Percentiles rank a stretch among this genome's conserved stretches.
Conservation (phyloP, 768 basidiomycete genomes). For the Phylloporus scabripes region DNA sequence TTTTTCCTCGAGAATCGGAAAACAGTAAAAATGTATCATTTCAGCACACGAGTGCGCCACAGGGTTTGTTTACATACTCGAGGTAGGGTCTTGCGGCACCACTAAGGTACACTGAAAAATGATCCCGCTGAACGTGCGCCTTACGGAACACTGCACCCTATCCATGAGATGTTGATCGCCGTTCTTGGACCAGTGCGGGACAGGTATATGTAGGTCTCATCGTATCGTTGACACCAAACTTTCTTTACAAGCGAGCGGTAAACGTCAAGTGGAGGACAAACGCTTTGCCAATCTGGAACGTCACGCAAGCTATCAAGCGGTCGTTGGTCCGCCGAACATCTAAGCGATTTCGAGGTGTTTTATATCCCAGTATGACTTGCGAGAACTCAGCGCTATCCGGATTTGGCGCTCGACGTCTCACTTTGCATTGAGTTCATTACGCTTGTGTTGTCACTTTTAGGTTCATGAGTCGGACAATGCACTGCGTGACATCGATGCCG, state of each 20-base stretch:
- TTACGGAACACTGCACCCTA: constrained; percentile 15
- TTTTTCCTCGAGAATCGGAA: constrained; percentile 7
- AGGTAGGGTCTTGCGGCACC: constrained; percentile 6
- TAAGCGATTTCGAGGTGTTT: neutral
- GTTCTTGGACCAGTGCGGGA: constrained; percentile 1
- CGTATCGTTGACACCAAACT: neutral
- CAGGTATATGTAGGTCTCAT: neutral
- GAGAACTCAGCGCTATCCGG: neutral
- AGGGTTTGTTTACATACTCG: constrained; percentile 13
- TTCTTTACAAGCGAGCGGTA: constrained; percentile 3
- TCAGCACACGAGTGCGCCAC: constrained; percentile 10
- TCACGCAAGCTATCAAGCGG: neutral
- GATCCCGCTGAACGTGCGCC: constrained; percentile 1
- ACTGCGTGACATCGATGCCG: constrained; percentile 2
- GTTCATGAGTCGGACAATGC: neutral
- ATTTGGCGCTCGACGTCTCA: neutral
- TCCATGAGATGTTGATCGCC: constrained; percentile 12
- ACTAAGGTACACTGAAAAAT: constrained; percentile 17
- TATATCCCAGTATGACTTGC: neutral
- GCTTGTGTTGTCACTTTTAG: neutral
- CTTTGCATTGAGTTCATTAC: neutral
- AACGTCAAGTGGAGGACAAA: neutral
- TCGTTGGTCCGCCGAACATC: neutral
- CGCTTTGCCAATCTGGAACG: neutral
- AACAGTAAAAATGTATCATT: constrained; percentile 5